Percentiles rank a stretch among this genome's conserved stretches.
Evolutionary conservation across 2,329 filamentous ascomycete species (phyloP).

Genomic region (Claviceps sp.): DNA sequence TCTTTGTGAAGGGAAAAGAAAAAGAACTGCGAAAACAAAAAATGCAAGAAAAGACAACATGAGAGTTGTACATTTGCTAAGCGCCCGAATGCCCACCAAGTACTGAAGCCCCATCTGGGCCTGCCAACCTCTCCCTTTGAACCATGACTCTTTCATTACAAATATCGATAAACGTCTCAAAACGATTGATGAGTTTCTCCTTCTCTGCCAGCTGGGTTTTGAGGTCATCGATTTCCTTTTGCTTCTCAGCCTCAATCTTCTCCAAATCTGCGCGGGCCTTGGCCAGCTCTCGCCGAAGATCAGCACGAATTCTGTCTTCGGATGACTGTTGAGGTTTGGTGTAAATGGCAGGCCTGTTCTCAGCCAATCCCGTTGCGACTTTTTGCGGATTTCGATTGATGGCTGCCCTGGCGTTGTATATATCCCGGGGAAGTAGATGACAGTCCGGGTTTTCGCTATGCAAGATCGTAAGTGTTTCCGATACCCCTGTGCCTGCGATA

Average conservation of each 20-base stretch:
- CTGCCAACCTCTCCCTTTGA: conserved; percentile 39
- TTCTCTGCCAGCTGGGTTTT: conserved; percentile 49
- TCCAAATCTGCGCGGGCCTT: conserved; percentile 43
- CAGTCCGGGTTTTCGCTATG: conserved; percentile 51
- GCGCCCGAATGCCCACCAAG: conserved; percentile 14
- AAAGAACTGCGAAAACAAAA: not conserved
- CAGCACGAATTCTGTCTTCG: conserved; percentile 50
- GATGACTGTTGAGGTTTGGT: conserved; percentile 51
- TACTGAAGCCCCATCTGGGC: conserved; percentile 14
- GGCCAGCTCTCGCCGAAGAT: conserved; percentile 46
- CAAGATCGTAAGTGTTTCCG: conserved; percentile 52
- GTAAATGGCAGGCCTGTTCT: conserved; percentile 50
- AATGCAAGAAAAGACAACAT: not conserved
- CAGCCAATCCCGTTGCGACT: conserved; percentile 44
- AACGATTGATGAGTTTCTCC: conserved; percentile 47
- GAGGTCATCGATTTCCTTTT: conserved; percentile 44
- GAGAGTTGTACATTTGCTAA: conserved; percentile 1
- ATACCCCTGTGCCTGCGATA: conserved; percentile 44
- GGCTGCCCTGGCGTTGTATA: conserved; percentile 54
- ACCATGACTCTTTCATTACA: conserved; percentile 55
- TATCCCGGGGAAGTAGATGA: conserved; percentile 49
- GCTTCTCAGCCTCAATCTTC: conserved; percentile 40
- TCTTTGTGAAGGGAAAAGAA: not conserved
- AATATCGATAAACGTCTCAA: conserved; percentile 58
- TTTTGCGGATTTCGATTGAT: conserved; percentile 54